Evolutionary conservation across 495 filamentous ascomycete species (phyloP), one percentile per base, ranked within the genome.

Genomic region (Wilcoxina mikolae): DNA sequence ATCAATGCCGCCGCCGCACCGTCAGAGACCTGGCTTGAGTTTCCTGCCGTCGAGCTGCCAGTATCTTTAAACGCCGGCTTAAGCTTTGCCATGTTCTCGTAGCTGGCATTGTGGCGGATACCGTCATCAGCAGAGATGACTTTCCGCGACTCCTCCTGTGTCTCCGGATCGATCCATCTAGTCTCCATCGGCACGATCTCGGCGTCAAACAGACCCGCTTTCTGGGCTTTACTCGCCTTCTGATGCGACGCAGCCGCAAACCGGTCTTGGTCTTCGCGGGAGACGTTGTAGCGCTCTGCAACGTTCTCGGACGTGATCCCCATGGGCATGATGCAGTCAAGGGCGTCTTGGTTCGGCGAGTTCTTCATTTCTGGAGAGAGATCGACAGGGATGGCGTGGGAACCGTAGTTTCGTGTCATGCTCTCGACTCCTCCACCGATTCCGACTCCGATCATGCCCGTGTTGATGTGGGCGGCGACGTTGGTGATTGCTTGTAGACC

Each of bases 251-350:
- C 72, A 20, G 79, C 83, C 0, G 87, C 86, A 54, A 94, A 88
- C 3, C 71, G 79, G 66, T 95, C 89, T 71, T 94, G 87, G 56
- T 89, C 87, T 3, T 68, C 72, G 18, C 89, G 68, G 9, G 67
- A 71, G n/a, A 95, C 74, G 3, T 78, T 78, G 59, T 94, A 89
- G 46, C 88, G 72, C 57, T 71, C 68, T 0, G 88, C 85, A 9
- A 95, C 87, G 60, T 94, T 94, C 74, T 95, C 89, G 23, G 78
- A 78, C n/a, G 89, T 95, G 41, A 90, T 63, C 0, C 89, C 88
- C 89, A 95, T 95, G 53, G 79, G 78, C 88, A 93, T 91, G 62
- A 94, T 80, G 61, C 88, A 94, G 65, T 94, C 88, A 35, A 74
- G 66, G 5, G 85, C 82, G 53, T 91, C 83, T 67, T 83, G 73